Percentiles rank a stretch among this genome's conserved stretches.
These are phyloP conservation scores for Aspergillus heteromorphus DNA, from an alignment of 495 filamentous ascomycete species.

Conservation along the genomic window DNA sequence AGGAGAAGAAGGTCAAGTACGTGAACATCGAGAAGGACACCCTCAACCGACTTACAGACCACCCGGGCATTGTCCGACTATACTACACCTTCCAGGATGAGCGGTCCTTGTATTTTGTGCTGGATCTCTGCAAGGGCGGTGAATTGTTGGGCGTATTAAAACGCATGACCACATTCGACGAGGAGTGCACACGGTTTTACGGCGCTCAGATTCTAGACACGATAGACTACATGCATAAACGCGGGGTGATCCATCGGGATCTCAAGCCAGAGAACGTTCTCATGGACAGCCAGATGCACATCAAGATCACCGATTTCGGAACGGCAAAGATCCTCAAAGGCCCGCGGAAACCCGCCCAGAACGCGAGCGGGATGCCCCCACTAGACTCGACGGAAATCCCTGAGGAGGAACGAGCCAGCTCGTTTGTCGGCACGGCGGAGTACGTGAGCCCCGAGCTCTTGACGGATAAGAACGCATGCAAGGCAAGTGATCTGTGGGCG, in stretches of 20 bases:
- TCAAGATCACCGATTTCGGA: constrained; percentile 99
- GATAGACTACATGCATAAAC: constrained; percentile 95
- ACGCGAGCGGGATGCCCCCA: constrained; percentile 39
- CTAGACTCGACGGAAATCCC: constrained; percentile 51
- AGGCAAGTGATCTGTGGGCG: constrained; percentile 96
- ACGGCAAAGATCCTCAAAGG: constrained; percentile 87
- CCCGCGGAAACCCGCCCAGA: constrained; percentile 48
- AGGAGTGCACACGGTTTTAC: constrained; percentile 93
- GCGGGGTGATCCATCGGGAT: constrained; percentile 94
- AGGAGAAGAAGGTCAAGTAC: constrained; percentile 99
- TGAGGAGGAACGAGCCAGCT: constrained; percentile 72
- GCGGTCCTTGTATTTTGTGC: constrained; percentile 89
- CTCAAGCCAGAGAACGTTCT: constrained; percentile 97
- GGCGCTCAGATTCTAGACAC: constrained; percentile 94
- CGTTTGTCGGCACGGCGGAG: constrained; percentile 97
- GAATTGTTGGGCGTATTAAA: constrained; percentile 92
- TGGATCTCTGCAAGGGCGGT: constrained; percentile 89
- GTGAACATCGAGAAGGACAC: constrained; percentile 99
- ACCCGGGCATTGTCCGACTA: constrained; percentile 92
- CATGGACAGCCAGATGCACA: constrained; percentile 88
- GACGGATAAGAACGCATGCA: constrained; percentile 93
- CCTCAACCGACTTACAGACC: constrained; percentile 89
- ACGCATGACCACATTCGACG: constrained; percentile 87
- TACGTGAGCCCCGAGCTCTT: constrained; percentile 97
- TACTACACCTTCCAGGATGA: constrained; percentile 99